A percentile compares a stretch with the other conserved stretches of the same genome.
These are phyloP conservation scores for Nasturtium officinale DNA, from an alignment of 345 rosid genomes.

Conservation along the genomic window DNA sequence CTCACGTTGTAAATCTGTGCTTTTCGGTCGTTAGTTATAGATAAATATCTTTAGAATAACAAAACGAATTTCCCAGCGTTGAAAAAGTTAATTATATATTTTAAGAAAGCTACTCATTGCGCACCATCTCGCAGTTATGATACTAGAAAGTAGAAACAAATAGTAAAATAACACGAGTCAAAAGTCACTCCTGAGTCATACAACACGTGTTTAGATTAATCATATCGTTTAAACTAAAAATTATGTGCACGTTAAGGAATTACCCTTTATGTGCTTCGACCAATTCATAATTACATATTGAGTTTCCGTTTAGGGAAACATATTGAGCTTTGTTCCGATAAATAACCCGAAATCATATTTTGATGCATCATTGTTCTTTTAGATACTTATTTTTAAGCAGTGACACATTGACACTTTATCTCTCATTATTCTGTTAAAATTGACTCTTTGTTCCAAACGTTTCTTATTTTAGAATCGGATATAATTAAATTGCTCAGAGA, in stretches of 20 bases:
- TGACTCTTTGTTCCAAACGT: constrained; percentile 1
- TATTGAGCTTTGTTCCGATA: constrained; percentile 2
- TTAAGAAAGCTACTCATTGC: constrained; percentile 38
- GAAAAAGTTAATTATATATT: constrained; percentile 9
- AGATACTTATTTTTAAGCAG: background rate
- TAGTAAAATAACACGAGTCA: constrained; percentile 3
- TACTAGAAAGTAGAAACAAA: constrained; percentile 23
- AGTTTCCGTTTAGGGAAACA: constrained; percentile 41
- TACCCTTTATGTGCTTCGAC: constrained; percentile 26
- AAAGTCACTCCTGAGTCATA: constrained; percentile 36
- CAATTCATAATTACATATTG: constrained; percentile 33
- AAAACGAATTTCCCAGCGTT: constrained; percentile 16
- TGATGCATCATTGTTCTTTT: constrained; percentile 16
- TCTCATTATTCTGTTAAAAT: background rate
- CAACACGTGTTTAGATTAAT: constrained; percentile 44
- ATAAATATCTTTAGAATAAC: background rate
- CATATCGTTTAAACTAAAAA: constrained; percentile 26
- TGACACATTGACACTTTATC: background rate
- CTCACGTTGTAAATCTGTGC: constrained; percentile 31
- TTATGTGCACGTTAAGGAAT: constrained; percentile 35
- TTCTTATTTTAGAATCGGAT: background rate
- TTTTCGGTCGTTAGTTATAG: constrained; percentile 31
- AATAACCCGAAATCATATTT: background rate
- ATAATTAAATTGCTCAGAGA: background rate
- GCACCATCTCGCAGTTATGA: constrained; percentile 38